Evolutionary conservation across 345 rosid species (phyloP).

Genomic region (Syzygium aromaticum): DNA sequence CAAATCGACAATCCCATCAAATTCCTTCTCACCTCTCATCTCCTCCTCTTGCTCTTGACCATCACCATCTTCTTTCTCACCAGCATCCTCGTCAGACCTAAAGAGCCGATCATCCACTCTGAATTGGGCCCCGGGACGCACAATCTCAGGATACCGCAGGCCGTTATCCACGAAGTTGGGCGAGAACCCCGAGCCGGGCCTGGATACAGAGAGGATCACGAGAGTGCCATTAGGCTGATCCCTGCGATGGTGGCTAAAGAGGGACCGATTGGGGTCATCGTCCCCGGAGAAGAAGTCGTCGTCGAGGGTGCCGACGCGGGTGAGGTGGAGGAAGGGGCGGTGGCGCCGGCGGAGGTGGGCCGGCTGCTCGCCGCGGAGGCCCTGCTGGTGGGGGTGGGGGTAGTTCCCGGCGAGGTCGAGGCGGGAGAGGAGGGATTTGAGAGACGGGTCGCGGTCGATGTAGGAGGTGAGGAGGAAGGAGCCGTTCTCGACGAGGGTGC

Average conservation of each 20-base stretch:
- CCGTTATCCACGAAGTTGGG: constrained; percentile 44
- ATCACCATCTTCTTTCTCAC: constrained; percentile 6
- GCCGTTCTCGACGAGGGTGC: constrained; percentile 61
- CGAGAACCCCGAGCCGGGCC: constrained; percentile 46
- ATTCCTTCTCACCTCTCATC: constrained; percentile 19
- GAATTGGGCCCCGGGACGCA: constrained; percentile 46
- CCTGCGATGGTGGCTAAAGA: constrained; percentile 18
- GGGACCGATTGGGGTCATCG: constrained; percentile 44
- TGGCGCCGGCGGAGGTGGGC: constrained; percentile 29
- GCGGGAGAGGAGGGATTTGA: constrained; percentile 77
- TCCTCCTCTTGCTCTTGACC: constrained; percentile 1
- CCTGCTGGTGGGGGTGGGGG: constrained; percentile 12
- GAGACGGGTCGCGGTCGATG: constrained; percentile 83
- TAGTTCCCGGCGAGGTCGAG: constrained; percentile 37
- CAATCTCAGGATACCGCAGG: constrained; percentile 35
- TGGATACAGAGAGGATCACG: constrained; percentile 45
- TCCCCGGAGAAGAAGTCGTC: constrained; percentile 85
- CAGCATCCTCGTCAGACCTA: background rate
- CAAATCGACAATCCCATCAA: constrained; percentile 45
- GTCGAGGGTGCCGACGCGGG: constrained; percentile 73
- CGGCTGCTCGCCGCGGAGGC: constrained; percentile 5
- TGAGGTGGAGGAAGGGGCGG: constrained; percentile 74
- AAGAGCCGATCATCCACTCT: constrained; percentile 14
- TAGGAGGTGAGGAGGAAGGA: constrained; percentile 53
- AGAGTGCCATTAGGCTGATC: constrained; percentile 43